Conservation (phyloP, 108 stramenopile species). For the Nitzschia sp. region DNA sequence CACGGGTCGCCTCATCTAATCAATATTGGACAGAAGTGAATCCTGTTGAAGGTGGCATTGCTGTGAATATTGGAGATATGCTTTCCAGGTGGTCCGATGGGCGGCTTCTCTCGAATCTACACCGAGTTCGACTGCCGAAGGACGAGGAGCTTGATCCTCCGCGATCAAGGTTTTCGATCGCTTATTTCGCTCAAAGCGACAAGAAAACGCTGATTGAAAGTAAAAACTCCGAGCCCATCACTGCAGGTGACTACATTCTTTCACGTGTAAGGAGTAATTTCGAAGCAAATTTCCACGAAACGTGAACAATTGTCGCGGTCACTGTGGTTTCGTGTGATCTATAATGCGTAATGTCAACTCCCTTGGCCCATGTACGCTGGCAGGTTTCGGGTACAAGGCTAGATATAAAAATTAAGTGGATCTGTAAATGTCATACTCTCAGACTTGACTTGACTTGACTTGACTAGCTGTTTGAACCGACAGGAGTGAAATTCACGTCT, state of each 20-base stretch:
- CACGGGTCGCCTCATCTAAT: conserved; percentile 10
- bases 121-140: conserved; percentile 56
- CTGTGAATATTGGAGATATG: conserved; percentile 66
- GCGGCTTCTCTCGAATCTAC: conserved; percentile 43
- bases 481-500: not conserved
- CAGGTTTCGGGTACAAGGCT: not conserved
- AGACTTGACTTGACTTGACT: too few species aligned
- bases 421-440: too few species aligned
- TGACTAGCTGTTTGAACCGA: too few species aligned
- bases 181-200: conserved; percentile 54
- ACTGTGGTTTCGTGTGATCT: too few species aligned
- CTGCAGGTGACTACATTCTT: conserved; percentile 53
- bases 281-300: conserved; percentile 13
- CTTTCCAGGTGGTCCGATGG: conserved; percentile 45
- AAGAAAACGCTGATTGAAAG: conserved; percentile 40
- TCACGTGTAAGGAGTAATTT: conserved; percentile 38
- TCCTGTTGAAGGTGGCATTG: conserved; percentile 50
- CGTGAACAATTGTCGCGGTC: not conserved
- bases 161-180: conserved; percentile 40
- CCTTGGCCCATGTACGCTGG: too few species aligned
- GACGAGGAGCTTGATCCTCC: conserved; percentile 30
- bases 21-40: conserved; percentile 34
- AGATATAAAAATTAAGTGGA: not conserved
- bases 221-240: conserved; percentile 26
- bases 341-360: too few species aligned